Base-by-base conservation (phyloP, 2,329 filamentous ascomycete species). In the Tolypocladium cylindrosporum region DNA sequence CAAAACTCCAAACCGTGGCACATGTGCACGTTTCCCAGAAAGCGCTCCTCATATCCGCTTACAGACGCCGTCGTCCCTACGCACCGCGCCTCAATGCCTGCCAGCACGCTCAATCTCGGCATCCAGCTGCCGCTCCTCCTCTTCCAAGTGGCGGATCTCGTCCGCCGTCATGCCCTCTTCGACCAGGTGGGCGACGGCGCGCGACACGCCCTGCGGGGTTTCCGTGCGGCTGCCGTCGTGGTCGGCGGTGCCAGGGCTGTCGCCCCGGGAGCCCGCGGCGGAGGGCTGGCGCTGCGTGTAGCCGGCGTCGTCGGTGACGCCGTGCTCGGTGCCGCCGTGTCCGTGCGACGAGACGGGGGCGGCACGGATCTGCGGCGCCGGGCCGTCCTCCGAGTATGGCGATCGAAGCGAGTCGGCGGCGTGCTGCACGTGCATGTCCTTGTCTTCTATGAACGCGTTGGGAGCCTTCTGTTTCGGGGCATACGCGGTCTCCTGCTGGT, bases 101-200 rank as follows among this genome's bases (percentile, higher is more conserved):
- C 63, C 74, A 4, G 73, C 75, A 56, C 75, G 73, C 67, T 79
- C 78, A 64, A 85, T 84, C 37, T 79, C 82, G 16, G 74, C 78
- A 57, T 85, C 82, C 41, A 85, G 71, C 60, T 79, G 75, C 60
- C 78, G 68, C 69, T 85, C 82, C 65, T 85, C 82, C 61, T 83
- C 81, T 64, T 83, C 81, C 48, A 85, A 62, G 61, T 78, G 68
- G 55, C 76, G 72, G 54, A 84, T 80, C 65, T 85, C 80, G 0
- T 79, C 81, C 10, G 73, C 72, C 54, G 81, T 83, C 81, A 85
- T 85, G 55, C 80, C 79, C n/a, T 83, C 81, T 64, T 85, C 81
- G 5, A 83, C 77, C 40, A 85, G 68, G 60, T 82, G 80, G 21
- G 77, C 76, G 52, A 81, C 78, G 36, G 70, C 71, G 24, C 69